A percentile compares a stretch with the other conserved stretches of the same genome.
phyloP scores from a whole-genome alignment of 164 flowering plant genomes.

The Vitis rotundifolia region DNA sequence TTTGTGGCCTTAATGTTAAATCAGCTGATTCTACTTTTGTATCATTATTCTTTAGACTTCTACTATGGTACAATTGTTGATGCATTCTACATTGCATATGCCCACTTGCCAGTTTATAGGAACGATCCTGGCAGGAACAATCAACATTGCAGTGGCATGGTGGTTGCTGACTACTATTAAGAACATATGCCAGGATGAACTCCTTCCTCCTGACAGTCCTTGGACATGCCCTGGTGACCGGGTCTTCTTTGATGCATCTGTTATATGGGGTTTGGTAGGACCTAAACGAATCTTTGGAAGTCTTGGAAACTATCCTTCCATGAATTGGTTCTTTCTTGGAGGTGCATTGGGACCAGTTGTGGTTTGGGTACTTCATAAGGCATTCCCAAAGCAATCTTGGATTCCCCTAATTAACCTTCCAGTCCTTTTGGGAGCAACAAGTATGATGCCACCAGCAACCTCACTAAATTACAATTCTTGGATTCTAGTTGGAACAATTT shows the following conservation, averaged over 20 bases:
- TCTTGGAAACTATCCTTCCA: slow-evolving; percentile 60
- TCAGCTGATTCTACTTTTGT: neutral
- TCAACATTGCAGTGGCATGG: slow-evolving; percentile 61
- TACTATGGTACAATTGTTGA: neutral
- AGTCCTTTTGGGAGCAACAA: slow-evolving; percentile 82
- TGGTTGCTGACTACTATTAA: slow-evolving; percentile 51
- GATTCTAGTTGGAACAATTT: slow-evolving; percentile 73
- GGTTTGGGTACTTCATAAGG: slow-evolving; percentile 77
- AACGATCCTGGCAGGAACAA: slow-evolving; percentile 65
- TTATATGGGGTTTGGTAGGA: slow-evolving; percentile 90
- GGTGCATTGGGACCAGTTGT: slow-evolving; percentile 78
- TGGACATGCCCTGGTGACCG: slow-evolving; percentile 86
- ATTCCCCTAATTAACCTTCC: slow-evolving; percentile 88
- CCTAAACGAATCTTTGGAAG: slow-evolving; percentile 79
- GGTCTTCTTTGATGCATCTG: slow-evolving; percentile 94
- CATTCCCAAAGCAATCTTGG: slow-evolving; percentile 80
- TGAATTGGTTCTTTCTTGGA: slow-evolving; percentile 94
- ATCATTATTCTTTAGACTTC: neutral
- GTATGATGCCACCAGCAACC: slow-evolving; percentile 84
- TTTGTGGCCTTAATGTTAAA: too few species aligned
- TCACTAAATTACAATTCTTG: slow-evolving; percentile 83
- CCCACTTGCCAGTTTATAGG: slow-evolving; percentile 51
- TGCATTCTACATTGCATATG: neutral
- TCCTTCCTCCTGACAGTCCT: slow-evolving; percentile 60
- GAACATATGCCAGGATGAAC: slow-evolving; percentile 61